Evolutionary conservation across 176 grass and related monocot genomes (phyloP).

Genomic region (Typha latifolia): DNA sequence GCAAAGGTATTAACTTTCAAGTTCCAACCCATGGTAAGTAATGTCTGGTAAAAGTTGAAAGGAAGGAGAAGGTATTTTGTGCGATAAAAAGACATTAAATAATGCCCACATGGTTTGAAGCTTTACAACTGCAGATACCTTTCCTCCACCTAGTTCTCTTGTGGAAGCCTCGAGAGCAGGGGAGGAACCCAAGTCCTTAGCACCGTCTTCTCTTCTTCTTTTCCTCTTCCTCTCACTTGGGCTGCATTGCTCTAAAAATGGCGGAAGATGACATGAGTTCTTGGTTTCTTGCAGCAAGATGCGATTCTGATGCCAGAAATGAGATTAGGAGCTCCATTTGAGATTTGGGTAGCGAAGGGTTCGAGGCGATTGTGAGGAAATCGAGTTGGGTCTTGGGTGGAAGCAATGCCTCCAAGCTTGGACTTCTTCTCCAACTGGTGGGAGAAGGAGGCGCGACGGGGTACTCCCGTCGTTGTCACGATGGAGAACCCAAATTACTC

Average conservation of each 20-base stretch:
- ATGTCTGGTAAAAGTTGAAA: background rate
- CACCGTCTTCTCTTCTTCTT: background rate
- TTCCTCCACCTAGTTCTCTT: slow-evolving; percentile 4
- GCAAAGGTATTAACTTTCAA: background rate
- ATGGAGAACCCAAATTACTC: slow-evolving; percentile 86
- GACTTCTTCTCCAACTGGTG: slow-evolving; percentile 28
- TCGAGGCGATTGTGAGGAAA: background rate
- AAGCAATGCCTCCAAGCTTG: slow-evolving; percentile 44
- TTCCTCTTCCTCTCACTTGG: background rate
- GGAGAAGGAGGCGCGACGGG: slow-evolving; percentile 39
- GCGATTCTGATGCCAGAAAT: slow-evolving; percentile 1
- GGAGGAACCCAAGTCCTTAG: background rate
- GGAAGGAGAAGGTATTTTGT: background rate
- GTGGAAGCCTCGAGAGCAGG: slow-evolving; percentile 15
- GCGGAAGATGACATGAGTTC: background rate
- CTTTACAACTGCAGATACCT: slow-evolving; percentile 35
- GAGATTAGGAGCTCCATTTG: background rate
- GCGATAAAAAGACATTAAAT: slow-evolving; percentile 26
- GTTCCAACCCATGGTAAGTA: slow-evolving; percentile 10
- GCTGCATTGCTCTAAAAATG: slow-evolving; percentile 19
- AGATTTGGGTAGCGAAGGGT: background rate
- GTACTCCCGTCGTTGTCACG: slow-evolving; percentile 53
- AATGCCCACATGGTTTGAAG: slow-evolving; percentile 27
- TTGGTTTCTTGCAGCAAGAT: slow-evolving; percentile 3
- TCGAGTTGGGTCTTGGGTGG: slow-evolving; percentile 2